Conservation (phyloP, 345 rosid genomes). For the Sisymbrium altissimum region DNA sequence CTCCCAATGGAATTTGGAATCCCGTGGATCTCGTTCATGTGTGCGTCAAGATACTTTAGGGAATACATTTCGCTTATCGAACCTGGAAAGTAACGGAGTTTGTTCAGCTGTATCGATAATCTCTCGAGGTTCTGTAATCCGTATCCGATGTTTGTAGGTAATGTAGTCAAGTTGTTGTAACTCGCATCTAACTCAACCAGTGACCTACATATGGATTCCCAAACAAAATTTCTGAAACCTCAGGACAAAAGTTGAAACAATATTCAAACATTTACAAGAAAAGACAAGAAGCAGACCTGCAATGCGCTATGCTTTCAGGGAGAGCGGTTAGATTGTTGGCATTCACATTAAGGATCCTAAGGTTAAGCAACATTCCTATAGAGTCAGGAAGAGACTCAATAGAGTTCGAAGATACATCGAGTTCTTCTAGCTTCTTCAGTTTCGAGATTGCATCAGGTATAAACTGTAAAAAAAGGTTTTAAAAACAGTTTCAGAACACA, state of each 20-base stretch:
- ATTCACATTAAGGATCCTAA: conserved; percentile 57
- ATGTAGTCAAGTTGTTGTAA: conserved; percentile 60
- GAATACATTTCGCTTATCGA: conserved; percentile 76
- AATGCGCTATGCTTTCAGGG: conserved; percentile 68
- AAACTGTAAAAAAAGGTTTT: conserved; percentile 37
- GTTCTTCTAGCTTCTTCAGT: conserved; percentile 63
- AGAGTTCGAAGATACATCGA: conserved; percentile 68
- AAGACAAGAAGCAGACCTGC: conserved; percentile 24
- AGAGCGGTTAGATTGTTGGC: conserved; percentile 67
- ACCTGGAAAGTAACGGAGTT: conserved; percentile 59
- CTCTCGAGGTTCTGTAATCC: conserved; percentile 67
- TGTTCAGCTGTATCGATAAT: conserved; percentile 69
- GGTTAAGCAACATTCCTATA: conserved; percentile 64
- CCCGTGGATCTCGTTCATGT: conserved; percentile 80
- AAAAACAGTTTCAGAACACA: background rate
- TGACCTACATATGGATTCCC: conserved; percentile 41
- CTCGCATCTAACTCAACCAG: conserved; percentile 84
- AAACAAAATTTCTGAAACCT: background rate
- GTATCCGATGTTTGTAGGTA: conserved; percentile 77
- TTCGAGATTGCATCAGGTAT: conserved; percentile 88
- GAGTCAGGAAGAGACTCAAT: conserved; percentile 70
- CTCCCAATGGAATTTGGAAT: conserved; percentile 73
- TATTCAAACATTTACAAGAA: background rate
- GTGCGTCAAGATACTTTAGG: conserved; percentile 69
- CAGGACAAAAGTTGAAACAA: background rate